Percentiles rank a stretch among this genome's conserved stretches.
Conservation (phyloP, 192 early-diverging fungal species). For the Funneliformis geosporum region DNA sequence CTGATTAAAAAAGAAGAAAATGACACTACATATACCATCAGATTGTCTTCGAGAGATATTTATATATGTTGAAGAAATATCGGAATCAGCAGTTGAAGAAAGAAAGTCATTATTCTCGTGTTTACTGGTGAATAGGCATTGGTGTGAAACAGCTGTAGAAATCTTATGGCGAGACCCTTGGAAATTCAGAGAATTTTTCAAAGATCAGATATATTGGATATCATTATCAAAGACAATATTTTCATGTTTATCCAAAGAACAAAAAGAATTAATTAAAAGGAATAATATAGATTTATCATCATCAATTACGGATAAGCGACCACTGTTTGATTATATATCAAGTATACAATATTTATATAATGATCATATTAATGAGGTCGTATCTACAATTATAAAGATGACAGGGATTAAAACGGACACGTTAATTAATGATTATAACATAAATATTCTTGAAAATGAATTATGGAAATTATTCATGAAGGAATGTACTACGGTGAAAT, state of each 20-base stretch:
- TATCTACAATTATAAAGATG: background rate
- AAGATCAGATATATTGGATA: background rate
- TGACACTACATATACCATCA: background rate
- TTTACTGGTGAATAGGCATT: slow-evolving; percentile 1
- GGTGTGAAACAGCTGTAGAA: slow-evolving; percentile 3
- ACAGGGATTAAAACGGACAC: background rate
- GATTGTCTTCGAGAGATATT: slow-evolving; percentile 16
- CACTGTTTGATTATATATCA: background rate
- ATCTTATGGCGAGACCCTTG: slow-evolving; percentile 13
- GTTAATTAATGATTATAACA: background rate
- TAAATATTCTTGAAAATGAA: slow-evolving; percentile 4
- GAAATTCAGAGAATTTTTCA: background rate
- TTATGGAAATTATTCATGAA: slow-evolving; percentile 9
- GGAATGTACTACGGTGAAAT: background rate
- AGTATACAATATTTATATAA: background rate
- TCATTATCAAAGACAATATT: background rate
- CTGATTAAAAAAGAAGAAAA: background rate
- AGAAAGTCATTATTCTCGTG: slow-evolving; percentile 1
- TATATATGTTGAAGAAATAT: background rate
- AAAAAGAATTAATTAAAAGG: background rate
- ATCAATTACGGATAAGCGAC: background rate
- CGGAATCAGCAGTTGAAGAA: background rate
- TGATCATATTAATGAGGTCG: background rate
- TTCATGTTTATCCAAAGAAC: slow-evolving; percentile 2
- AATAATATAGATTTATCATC: background rate